A percentile compares a stretch with the other conserved stretches of the same genome.
Evolutionary conservation across 495 filamentous ascomycete genomes (phyloP).

Genomic region (Penicillium herquei): DNA sequence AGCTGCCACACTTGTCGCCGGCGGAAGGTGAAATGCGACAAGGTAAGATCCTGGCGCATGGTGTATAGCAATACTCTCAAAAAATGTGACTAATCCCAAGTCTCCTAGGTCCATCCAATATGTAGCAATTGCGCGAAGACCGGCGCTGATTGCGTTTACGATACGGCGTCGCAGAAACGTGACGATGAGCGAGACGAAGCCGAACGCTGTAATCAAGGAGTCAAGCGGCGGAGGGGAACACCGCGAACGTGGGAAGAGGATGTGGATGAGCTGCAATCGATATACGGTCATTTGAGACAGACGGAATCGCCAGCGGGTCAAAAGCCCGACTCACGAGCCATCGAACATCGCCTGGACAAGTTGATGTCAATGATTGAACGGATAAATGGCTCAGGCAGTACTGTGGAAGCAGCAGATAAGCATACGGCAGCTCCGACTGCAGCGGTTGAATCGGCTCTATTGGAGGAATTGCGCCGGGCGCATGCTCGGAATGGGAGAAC

Average conservation of each 20-base stretch:
- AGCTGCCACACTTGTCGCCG: conserved; percentile 50
- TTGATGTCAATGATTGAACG: conserved; percentile 47
- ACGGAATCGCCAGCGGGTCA: conserved; percentile 23
- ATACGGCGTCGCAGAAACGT: conserved; percentile 32
- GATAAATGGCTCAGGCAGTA: conserved; percentile 32
- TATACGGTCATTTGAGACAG: conserved; percentile 35
- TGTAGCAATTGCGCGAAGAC: conserved; percentile 49
- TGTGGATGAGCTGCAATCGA: conserved; percentile 37
- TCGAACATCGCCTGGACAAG: conserved; percentile 45
- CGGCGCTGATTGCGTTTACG: conserved; percentile 44
- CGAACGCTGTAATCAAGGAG: conserved; percentile 25
- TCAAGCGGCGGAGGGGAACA: conserved; percentile 36
- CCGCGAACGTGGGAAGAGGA: conserved; percentile 34
- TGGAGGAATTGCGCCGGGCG: conserved; percentile 18
- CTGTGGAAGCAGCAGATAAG: conserved; percentile 25
- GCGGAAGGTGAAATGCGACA: conserved; percentile 49
- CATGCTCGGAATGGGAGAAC: conserved; percentile 18
- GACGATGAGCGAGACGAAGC: conserved; percentile 13
- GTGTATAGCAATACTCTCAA: not conserved
- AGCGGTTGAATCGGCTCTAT: conserved; percentile 16
- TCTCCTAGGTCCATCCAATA: conserved; percentile 42
- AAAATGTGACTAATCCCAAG: not conserved
- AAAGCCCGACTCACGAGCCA: conserved; percentile 33
- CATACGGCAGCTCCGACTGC: conserved; percentile 24
- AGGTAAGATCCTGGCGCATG: conserved; percentile 19